Evolutionary conservation across 2,329 filamentous ascomycete genomes (phyloP), one percentile per base, ranked within the genome.

Genomic region (Aspergillus fumigatus): DNA sequence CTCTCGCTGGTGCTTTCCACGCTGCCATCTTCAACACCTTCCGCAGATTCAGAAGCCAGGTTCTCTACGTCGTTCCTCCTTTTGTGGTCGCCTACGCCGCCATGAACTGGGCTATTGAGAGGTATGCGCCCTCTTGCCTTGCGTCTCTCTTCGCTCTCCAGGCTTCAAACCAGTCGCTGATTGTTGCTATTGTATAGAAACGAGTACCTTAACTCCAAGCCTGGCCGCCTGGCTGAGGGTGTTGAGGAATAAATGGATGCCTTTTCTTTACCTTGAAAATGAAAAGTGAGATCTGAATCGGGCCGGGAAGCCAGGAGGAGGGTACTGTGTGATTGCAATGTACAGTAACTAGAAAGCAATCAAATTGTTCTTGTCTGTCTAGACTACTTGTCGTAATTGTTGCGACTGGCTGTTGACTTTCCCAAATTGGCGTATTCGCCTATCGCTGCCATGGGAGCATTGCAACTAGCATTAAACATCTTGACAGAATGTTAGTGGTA

Each of bases 1-100:
- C 92, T 62, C 83, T 96, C 65, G 91, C 91, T 62, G 90, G 90
- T 69, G 81, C 88, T 59, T 77, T 83, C 63, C 80, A 93, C 76
- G 89, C 88, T 65, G 93, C 92, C 71, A 79, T 97, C 81, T 97
- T 97, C 88, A 99, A 99, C 85, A 88, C 86, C 68, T 95, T 89
- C 84, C 88, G 94, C 77, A 87, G 94, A 70, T 89, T 88, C 79
- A 87, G 86, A 75, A 77, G 83, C 67, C 94, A 97, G 82, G 86
- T 96, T 66, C 86, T 97, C 67, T 99, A 92, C 84, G 87, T 92
- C 77, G 83, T 87, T 26, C 89, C 94, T 58, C 88, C 92, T 41
- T 79, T 96, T 67, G 69, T 94, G 62, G 76, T 82, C 65, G 92
- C 84, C 65, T 99, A 97, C 81, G 85, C 87, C 73, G 73, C 85